These are phyloP conservation scores for Linaria vulgaris DNA, from an alignment of 257 asterid genomes.

Conservation along the genomic window DNA sequence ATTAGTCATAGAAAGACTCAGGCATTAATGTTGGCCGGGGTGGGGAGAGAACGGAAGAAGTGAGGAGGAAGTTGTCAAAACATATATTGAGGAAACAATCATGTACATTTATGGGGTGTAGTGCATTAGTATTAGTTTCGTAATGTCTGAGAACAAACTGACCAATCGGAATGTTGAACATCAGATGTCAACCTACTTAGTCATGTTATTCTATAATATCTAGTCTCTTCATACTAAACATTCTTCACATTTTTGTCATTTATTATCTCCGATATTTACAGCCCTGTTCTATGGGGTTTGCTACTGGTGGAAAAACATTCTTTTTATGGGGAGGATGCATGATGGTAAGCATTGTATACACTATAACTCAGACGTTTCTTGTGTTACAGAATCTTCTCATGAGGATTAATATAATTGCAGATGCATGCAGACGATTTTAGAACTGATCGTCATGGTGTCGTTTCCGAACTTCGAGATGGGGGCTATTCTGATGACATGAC, in stretches of 20 bases:
- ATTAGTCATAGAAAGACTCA: too few species aligned
- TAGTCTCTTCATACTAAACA: neutral
- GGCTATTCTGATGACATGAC: slow-evolving; percentile 99
- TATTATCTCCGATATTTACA: slow-evolving; percentile 32
- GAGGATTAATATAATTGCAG: slow-evolving; percentile 45
- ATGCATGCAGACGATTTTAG: slow-evolving; percentile 99
- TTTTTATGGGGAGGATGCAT: slow-evolving; percentile 99
- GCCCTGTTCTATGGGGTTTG: slow-evolving; percentile 99
- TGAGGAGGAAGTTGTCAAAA: too few species aligned
- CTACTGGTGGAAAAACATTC: slow-evolving; percentile 98
- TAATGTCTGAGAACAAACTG: too few species aligned
- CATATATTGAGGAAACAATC: too few species aligned
- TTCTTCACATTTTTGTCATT: slow-evolving; percentile 14
- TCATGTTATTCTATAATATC: slow-evolving; percentile 11
- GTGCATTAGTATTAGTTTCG: too few species aligned
- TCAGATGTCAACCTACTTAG: too few species aligned
- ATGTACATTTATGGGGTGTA: too few species aligned
- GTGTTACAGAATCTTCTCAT: slow-evolving; percentile 24
- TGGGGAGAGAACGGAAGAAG: too few species aligned
- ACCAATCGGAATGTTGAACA: too few species aligned
- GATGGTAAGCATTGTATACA: slow-evolving; percentile 63
- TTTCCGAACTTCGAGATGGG: slow-evolving; percentile 88
- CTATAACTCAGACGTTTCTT: neutral
- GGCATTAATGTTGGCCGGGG: too few species aligned
- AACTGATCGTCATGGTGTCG: slow-evolving; percentile 71